Base-by-base conservation (phyloP, 192 early-diverging fungal species). In the Phycomyces nitens region DNA sequence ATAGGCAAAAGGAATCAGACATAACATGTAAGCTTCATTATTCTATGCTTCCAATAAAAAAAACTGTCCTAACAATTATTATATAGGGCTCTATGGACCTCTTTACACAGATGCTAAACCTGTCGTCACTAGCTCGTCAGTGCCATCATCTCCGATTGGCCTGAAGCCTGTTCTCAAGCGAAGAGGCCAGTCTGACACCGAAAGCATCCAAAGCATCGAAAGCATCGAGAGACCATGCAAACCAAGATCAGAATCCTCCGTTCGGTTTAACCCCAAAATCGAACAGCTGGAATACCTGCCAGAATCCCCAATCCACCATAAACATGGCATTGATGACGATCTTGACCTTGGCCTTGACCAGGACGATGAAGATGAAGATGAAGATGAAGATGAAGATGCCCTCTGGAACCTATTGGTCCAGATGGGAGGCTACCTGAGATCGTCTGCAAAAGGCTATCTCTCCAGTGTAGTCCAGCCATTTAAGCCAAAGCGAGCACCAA, bases 1-100 rank as follows among this genome's bases (percentile, higher is more conserved):
- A n/a, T 62, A 76, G 74, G 74, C 74, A 76, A 59, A 76, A 76
- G 49, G 74, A 71, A 44, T 65, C 69, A 10, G 74, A 76, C 43
- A 71, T 76, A 18, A 76, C 74, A 39, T 76, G 74, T 69, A 69
- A 56, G 54, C 3, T n/a, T n/a, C n/a, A n/a, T n/a, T n/a, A n/a
- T n/a, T n/a, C n/a, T n/a, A n/a, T n/a, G n/a, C n/a, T n/a, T n/a
- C n/a, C 26, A 56, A 27, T 12, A 44, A 9, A 43, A 15, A n/a
- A n/a, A n/a, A n/a, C n/a, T n/a, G n/a, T n/a, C n/a, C n/a, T n/a
- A n/a, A n/a, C n/a, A n/a, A n/a, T n/a, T n/a, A n/a, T n/a, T n/a
- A n/a, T 26, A 26, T 29, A 65, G 55, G 55, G 61, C 56, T 70
- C 21, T 69, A 69, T 62, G 67, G 67, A n/a, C 67, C 67, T 0